Conservation (phyloP, 2,329 filamentous ascomycete genomes). For the Leptographium lundbergii region DNA sequence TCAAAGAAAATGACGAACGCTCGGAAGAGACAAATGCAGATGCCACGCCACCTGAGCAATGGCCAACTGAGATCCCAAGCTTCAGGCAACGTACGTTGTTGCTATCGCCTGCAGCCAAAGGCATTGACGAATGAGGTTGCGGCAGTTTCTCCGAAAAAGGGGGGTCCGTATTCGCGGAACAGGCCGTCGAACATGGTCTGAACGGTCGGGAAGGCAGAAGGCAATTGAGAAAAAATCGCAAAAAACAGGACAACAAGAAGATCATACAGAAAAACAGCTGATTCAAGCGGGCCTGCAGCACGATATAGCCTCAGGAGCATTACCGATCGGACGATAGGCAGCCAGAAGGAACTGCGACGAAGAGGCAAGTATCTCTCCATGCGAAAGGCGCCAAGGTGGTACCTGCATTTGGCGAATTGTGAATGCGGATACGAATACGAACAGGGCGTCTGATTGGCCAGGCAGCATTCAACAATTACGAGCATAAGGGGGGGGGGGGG, state of each 20-base stretch:
- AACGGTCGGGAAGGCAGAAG: neutral
- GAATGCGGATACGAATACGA: conserved; percentile 11
- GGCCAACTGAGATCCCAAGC: too few species aligned
- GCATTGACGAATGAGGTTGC: neutral
- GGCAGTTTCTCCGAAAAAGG: neutral
- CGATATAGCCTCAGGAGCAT: neutral
- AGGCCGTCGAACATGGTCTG: neutral
- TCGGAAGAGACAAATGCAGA: too few species aligned
- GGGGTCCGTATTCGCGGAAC: neutral
- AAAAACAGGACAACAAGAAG: neutral
- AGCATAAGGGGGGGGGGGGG: neutral
- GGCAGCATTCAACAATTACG: neutral
- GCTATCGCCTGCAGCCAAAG: neutral
- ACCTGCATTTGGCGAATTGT: neutral
- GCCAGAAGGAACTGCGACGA: neutral
- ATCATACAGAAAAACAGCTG: conserved; percentile 5
- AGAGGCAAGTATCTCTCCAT: neutral
- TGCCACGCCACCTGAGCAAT: too few species aligned
- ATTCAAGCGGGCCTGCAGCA: conserved; percentile 2
- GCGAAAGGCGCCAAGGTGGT: neutral
- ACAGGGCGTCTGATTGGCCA: conserved; percentile 2
- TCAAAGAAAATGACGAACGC: too few species aligned
- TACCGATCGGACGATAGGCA: neutral
- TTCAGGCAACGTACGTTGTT: neutral
- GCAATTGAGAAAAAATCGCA: neutral